Evolutionary conservation across 495 filamentous ascomycete species (phyloP), one percentile per base, ranked within the genome.

Genomic region (Tuber magnatum): DNA sequence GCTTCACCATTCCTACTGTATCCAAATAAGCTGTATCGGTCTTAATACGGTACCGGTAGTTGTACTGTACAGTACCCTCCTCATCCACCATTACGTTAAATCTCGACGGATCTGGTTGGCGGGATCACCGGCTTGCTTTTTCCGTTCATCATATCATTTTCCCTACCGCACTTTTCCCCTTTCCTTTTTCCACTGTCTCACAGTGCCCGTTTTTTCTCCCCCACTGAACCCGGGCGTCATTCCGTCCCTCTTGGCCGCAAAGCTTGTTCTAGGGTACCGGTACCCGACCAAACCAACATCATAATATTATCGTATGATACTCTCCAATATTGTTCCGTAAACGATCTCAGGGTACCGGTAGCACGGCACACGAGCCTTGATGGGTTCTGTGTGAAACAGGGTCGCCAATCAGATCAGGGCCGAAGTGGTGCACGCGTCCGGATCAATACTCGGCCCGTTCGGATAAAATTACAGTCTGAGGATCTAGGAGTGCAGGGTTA

Each of bases 121-220:
- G 32, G 10, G 51, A 14, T 32, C 14, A 20, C 56, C 56, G 56
- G 56, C 32, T 16, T 20, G 22, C 1, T 65, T 61, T 65, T 65
- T 28, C 56, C 16, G 35, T 18, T 35, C 6, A 18, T 20, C 56
- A 65, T 6, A 65, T 18, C 56, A 6, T 18, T 65, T 65, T 65
- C 56, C 32, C 56, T 7, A 4, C 14, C 28, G 28, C 16, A 24
- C 3, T 8, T 65, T 65, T 65, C 35, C 56, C 56, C 56, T 65
- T 65, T 65, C 32, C 56, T 65, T 65, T 65, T 65, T 35, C 56
- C 28, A 16, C 18, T 65, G 56, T 65, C 56, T 65, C 56, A 65
- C 10, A 35, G 56, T 35, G 32, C 10, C 28, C 28, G 28, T 65
- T 65, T 65, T 65, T 35, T 20, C 3, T 28, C 56, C 56, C 28